Evolutionary conservation across 2,329 filamentous ascomycete species (phyloP).

Genomic region (Alternaria conjuncta): DNA sequence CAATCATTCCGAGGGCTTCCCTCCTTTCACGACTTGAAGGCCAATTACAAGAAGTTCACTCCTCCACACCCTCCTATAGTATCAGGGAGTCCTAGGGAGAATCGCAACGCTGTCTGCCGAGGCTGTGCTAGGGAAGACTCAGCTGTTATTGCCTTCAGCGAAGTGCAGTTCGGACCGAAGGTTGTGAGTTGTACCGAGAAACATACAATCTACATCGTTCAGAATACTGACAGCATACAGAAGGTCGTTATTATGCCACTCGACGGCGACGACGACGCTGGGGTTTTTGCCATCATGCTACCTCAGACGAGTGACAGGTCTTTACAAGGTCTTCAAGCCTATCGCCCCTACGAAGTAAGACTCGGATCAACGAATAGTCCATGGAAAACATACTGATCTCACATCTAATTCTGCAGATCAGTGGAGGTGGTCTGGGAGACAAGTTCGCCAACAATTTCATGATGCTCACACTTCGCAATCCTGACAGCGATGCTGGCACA

Average conservation of each 20-base stretch:
- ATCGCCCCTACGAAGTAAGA: slow-evolving; percentile 20
- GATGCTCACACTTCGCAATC: slow-evolving; percentile 20
- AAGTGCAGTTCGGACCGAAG: slow-evolving; percentile 16
- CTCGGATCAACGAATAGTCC: background rate
- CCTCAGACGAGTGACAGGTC: slow-evolving; percentile 21
- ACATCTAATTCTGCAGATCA: background rate
- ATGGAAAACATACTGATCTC: background rate
- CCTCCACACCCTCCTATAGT: slow-evolving; percentile 13
- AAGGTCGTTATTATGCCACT: slow-evolving; percentile 28
- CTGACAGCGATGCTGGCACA: slow-evolving; percentile 1
- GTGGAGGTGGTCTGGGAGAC: background rate
- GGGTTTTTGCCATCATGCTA: slow-evolving; percentile 28
- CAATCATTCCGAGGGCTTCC: slow-evolving; percentile 18
- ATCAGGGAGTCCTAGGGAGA: background rate
- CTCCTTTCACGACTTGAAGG: slow-evolving; percentile 18
- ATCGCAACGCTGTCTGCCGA: slow-evolving; percentile 26
- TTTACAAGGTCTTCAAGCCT: slow-evolving; percentile 16
- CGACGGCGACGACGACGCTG: slow-evolving; percentile 14
- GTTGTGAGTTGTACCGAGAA: slow-evolving; percentile 9
- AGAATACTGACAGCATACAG: slow-evolving; percentile 10
- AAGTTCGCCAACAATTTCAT: slow-evolving; percentile 20
- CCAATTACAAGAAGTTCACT: slow-evolving; percentile 12
- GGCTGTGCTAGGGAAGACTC: slow-evolving; percentile 21
- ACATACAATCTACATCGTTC: background rate
- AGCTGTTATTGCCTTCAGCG: slow-evolving; percentile 18